phyloP scores from a whole-genome alignment of 768 basidiomycete genomes.

The Cystobasidium onofrii region DNA sequence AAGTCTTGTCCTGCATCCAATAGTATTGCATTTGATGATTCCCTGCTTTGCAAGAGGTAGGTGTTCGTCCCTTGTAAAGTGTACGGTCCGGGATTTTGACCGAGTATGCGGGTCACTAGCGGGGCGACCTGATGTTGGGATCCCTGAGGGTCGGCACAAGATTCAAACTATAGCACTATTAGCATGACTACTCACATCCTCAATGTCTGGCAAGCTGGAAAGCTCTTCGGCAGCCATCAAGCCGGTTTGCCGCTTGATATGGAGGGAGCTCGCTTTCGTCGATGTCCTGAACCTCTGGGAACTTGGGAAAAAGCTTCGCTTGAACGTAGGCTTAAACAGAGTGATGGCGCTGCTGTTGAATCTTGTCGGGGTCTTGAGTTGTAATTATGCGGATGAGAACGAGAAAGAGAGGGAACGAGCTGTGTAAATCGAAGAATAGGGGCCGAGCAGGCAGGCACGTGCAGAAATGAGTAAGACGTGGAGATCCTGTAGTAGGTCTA shows the following conservation, averaged over 20 bases:
- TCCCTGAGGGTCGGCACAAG: background rate
- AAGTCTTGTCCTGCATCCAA: slow-evolving; percentile 75
- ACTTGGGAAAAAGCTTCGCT: background rate
- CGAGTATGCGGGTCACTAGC: slow-evolving; percentile 35
- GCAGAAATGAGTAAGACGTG: background rate
- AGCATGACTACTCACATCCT: background rate
- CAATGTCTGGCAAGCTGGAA: background rate
- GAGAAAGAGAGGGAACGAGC: background rate
- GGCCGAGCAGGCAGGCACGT: background rate
- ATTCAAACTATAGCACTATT: background rate
- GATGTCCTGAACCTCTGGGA: background rate
- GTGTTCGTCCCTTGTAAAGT: slow-evolving; percentile 89
- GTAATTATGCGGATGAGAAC: background rate
- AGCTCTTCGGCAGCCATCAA: background rate
- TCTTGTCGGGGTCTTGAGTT: too few species aligned
- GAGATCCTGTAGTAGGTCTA: too few species aligned
- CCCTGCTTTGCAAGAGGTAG: slow-evolving; percentile 61
- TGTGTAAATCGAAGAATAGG: background rate
- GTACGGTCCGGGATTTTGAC: slow-evolving; percentile 77
- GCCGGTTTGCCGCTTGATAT: background rate
- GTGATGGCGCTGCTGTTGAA: too few species aligned
- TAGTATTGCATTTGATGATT: slow-evolving; percentile 56
- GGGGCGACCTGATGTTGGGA: background rate
- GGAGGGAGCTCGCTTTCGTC: background rate
- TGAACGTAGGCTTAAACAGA: background rate